phyloP scores from a whole-genome alignment of 805 yeast species.

The Candida gorgasii region DNA sequence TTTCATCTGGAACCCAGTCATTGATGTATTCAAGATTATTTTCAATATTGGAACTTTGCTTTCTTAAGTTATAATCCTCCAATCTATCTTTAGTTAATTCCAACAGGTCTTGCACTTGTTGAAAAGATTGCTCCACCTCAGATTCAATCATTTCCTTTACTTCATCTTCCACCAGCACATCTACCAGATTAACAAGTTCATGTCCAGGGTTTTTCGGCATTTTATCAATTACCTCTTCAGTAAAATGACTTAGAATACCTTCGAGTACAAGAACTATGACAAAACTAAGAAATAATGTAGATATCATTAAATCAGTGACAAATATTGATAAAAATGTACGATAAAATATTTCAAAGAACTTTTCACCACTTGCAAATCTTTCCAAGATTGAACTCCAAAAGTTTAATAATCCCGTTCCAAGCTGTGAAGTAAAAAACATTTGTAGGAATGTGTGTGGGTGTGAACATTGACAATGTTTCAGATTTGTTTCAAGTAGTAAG shows the following conservation, averaged over 20 bases:
- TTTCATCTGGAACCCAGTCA: slow-evolving; percentile 11
- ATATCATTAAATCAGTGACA: slow-evolving; percentile 1
- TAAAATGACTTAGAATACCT: background rate
- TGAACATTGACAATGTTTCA: slow-evolving; percentile 9
- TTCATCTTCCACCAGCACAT: background rate
- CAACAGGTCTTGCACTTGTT: background rate
- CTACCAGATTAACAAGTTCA: background rate
- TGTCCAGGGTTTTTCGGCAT: background rate
- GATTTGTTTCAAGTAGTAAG: slow-evolving; percentile 6
- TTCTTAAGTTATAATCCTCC: background rate
- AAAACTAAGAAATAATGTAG: background rate
- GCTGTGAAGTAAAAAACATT: background rate
- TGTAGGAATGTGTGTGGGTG: background rate
- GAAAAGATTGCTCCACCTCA: background rate
- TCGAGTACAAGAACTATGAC: background rate
- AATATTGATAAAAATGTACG: background rate
- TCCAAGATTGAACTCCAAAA: background rate
- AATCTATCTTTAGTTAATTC: background rate
- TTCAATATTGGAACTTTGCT: slow-evolving; percentile 10
- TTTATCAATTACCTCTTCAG: background rate
- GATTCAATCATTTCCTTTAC: background rate
- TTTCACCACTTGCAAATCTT: background rate
- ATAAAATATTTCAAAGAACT: background rate
- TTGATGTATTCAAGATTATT: slow-evolving; percentile 12
- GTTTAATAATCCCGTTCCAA: background rate